Conservation (phyloP, 768 basidiomycete species). For the Termitomyces sp. region DNA sequence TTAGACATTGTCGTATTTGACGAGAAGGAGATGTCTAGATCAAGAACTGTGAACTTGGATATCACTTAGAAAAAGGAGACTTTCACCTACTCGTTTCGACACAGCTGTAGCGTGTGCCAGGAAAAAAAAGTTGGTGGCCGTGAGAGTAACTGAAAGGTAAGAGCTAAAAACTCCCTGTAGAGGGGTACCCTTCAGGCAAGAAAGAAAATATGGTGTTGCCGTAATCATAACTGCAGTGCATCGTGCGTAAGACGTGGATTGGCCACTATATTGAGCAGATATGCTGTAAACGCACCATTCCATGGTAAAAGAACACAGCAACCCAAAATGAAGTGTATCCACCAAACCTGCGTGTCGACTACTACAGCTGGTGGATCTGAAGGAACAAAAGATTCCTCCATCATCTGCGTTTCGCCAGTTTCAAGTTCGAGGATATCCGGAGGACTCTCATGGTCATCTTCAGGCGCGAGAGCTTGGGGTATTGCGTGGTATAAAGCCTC, state of each 20-base stretch:
- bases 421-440: conserved; percentile 27
- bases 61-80: not conserved
- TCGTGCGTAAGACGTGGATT: not conserved
- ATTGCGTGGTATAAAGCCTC: conserved; percentile 42
- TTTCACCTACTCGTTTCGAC: conserved; percentile 55
- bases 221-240: conserved; percentile 75
- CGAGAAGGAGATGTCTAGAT: conserved; percentile 59
- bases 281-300: conserved; percentile 61
- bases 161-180: conserved; percentile 60
- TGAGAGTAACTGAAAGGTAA: conserved; percentile 62
- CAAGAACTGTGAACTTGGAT: not conserved
- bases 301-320: conserved; percentile 82
- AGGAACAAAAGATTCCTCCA: conserved; percentile 18
- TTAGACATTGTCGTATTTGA: conserved; percentile 49
- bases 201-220: conserved; percentile 77
- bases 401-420: conserved; percentile 23
- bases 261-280: not conserved
- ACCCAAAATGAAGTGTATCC: conserved; percentile 57
- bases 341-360: conserved; percentile 37
- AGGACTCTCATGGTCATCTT: conserved; percentile 23
- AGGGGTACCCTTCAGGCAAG: conserved; percentile 60
- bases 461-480: conserved; percentile 34
- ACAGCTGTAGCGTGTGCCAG: conserved; percentile 73
- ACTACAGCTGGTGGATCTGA: conserved; percentile 26
- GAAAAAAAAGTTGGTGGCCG: conserved; percentile 61